Evolutionary conservation across 2,329 filamentous ascomycete species (phyloP).

Genomic region (Paraphaeosphaeria sporulosa): DNA sequence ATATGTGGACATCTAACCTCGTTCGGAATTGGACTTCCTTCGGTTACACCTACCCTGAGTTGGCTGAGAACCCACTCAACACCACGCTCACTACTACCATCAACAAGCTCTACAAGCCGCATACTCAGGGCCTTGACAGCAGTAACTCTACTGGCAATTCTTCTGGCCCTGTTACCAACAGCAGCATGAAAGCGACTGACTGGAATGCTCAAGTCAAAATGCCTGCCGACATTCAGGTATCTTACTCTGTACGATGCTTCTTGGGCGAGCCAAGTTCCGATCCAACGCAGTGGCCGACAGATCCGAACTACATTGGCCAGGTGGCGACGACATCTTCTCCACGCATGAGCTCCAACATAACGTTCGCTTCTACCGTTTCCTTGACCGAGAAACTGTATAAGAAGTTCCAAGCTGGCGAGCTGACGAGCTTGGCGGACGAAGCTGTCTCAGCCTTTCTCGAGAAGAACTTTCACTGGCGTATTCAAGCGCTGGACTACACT

Average conservation of each 20-base stretch:
- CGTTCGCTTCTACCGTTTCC: constrained; percentile 51
- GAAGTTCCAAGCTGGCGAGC: constrained; percentile 33
- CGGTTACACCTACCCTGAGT: constrained; percentile 46
- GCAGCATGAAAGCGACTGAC: constrained; percentile 31
- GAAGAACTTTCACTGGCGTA: constrained; percentile 41
- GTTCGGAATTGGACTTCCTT: constrained; percentile 40
- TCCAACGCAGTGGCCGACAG: constrained; percentile 44
- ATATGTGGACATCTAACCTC: constrained; percentile 40
- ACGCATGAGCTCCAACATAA: constrained; percentile 45
- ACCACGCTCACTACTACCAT: constrained; percentile 35
- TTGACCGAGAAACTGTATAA: constrained; percentile 47
- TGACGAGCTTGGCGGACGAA: constrained; percentile 32
- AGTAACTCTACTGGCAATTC: constrained; percentile 27
- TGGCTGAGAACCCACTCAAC: constrained; percentile 34
- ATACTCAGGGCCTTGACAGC: constrained; percentile 33
- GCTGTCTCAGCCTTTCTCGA: constrained; percentile 36
- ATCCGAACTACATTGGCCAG: constrained; percentile 52
- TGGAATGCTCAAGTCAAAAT: constrained; percentile 42
- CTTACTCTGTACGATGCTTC: constrained; percentile 43
- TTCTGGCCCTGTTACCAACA: constrained; percentile 13
- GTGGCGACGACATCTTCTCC: constrained; percentile 49
- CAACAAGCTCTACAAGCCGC: constrained; percentile 38
- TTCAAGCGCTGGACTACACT: constrained; percentile 38
- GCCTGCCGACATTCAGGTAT: constrained; percentile 41
- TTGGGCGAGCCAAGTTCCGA: constrained; percentile 35